Evolutionary conservation across 108 stramenopile species (phyloP), one percentile per base, ranked within the genome.

Genomic region (Cyclotella distinguenda): DNA sequence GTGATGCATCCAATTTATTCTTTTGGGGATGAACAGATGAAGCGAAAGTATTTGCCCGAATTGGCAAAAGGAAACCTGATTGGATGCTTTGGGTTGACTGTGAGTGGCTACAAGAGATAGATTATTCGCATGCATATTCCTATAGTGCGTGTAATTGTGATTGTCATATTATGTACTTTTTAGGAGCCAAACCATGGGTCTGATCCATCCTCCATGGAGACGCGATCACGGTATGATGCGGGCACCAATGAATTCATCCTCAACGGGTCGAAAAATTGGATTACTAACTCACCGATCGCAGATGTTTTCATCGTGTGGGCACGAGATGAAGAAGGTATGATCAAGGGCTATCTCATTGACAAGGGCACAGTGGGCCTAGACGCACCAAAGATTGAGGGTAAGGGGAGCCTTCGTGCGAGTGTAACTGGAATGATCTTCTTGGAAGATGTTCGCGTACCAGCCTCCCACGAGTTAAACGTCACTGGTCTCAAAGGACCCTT

Each of bases 1-100:
- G 97, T 98, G 19, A 98, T 98, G 97, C 85, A 91, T 76, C 97
- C 97, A 56, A 98, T 98, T 53, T 92, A 90, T 66, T 82, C 84
- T 12, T 97, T 90, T 66, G 97, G 94, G 31, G 79, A 72, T 16
- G 94, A 97, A 56, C 79, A 81, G 43, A 76, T 90, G 73, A 89
- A 89, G 61, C 74, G 66, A 48, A 94, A 87, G 64, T 95, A 91
- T 64, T 78, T 98, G 62, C 97, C 97, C 6, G 78, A 81, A 36
- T 77, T 96, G 42, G 95, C 94, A 7, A 12, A 48, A 4, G 96
- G 95, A 15, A 79, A 89, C 12, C 47, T 94, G 26, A 70, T 98
- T 11, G 96, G 97, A 49, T 97, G 95, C 60, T 98, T 98, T 78
- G 97, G 97, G 4, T 71, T 98, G 65, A 98, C 97, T 28, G 75